Evolutionary conservation across 768 basidiomycete species (phyloP).

Genomic region (Suillus plorans): DNA sequence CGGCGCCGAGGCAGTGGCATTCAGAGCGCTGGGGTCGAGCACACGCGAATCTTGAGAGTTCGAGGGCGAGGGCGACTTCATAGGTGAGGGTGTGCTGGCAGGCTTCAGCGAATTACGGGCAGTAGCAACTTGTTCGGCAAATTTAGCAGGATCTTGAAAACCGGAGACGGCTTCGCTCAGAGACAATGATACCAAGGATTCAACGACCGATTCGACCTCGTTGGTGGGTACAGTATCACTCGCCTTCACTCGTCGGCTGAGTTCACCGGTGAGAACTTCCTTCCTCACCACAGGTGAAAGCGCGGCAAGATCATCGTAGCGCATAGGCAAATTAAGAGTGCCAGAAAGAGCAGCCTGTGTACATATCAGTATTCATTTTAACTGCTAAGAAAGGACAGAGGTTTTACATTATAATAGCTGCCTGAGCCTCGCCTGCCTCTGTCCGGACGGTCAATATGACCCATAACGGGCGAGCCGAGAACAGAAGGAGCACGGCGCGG

Average conservation of each 20-base stretch:
- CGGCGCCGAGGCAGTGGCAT: conserved; percentile 83
- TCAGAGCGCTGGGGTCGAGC: conserved; percentile 60
- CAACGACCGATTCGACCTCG: conserved; percentile 67
- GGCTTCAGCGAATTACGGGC: conserved; percentile 36
- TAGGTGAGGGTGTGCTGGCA: conserved; percentile 39
- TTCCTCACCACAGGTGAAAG: conserved; percentile 86
- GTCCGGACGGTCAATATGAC: conserved; percentile 55
- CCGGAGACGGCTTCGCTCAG: conserved; percentile 76
- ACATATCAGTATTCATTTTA: conserved; percentile 8
- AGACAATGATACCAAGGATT: conserved; percentile 67
- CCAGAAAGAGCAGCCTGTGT: conserved; percentile 76
- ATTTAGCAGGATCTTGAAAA: conserved; percentile 67
- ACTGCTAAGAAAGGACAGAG: conserved; percentile 1
- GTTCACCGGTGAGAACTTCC: conserved; percentile 81
- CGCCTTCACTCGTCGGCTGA: conserved; percentile 69
- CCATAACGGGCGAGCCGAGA: conserved; percentile 57
- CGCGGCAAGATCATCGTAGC: conserved; percentile 80
- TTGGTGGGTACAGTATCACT: conserved; percentile 50
- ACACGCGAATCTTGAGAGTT: conserved; percentile 70
- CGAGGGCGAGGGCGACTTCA: conserved; percentile 53
- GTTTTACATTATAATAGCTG: conserved; percentile 78
- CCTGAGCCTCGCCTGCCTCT: conserved; percentile 77
- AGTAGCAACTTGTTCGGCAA: conserved; percentile 61
- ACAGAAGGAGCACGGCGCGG: conserved; percentile 54
- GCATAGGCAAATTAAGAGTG: conserved; percentile 78